Evolutionary conservation across 1,284 basidiomycete species (phyloP).

Genomic region (Cryptococcus sp.): DNA sequence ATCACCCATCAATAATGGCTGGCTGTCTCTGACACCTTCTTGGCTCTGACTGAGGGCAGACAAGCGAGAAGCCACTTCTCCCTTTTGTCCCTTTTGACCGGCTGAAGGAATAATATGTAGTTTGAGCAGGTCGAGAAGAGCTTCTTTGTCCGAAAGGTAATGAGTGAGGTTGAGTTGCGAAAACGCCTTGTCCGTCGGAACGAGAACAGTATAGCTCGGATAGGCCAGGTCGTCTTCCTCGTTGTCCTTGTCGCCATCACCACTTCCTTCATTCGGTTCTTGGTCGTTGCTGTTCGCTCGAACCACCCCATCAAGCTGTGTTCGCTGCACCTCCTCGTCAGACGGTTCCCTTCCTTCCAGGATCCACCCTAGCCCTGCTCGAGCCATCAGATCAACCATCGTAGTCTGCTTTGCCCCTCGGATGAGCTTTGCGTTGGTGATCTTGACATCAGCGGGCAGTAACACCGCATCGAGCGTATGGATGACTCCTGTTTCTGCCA

Average conservation of each 20-base stretch:
- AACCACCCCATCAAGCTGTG: slow-evolving; percentile 49
- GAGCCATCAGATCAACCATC: slow-evolving; percentile 79
- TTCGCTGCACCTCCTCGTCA: slow-evolving; percentile 51
- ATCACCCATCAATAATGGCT: slow-evolving; percentile 70
- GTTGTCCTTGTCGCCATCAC: slow-evolving; percentile 6
- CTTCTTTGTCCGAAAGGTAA: slow-evolving; percentile 65
- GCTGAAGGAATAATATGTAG: slow-evolving; percentile 81
- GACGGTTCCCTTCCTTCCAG: slow-evolving; percentile 79
- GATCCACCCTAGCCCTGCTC: slow-evolving; percentile 85
- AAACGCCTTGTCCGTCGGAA: slow-evolving; percentile 90
- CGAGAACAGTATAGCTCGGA: slow-evolving; percentile 74
- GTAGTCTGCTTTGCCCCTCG: slow-evolving; percentile 82
- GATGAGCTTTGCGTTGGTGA: slow-evolving; percentile 86
- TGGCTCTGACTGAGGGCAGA: too few relatives aligned
- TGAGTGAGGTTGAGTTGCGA: slow-evolving; percentile 80
- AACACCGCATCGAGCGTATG: slow-evolving; percentile 84
- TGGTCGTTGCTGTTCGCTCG: slow-evolving; percentile 57
- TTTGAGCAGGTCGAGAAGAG: slow-evolving; percentile 69
- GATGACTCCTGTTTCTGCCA: slow-evolving; percentile 83
- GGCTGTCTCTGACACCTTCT: slow-evolving; percentile 43
- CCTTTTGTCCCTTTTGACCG: not conserved
- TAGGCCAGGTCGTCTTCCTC: slow-evolving; percentile 32
- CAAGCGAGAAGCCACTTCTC: not conserved
- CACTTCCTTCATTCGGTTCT: slow-evolving; percentile 2
- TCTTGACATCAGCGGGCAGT: slow-evolving; percentile 80